A percentile compares a stretch with the other conserved stretches of the same genome.
Evolutionary conservation across 345 rosid species (phyloP).

Genomic region (Linum tenue): DNA sequence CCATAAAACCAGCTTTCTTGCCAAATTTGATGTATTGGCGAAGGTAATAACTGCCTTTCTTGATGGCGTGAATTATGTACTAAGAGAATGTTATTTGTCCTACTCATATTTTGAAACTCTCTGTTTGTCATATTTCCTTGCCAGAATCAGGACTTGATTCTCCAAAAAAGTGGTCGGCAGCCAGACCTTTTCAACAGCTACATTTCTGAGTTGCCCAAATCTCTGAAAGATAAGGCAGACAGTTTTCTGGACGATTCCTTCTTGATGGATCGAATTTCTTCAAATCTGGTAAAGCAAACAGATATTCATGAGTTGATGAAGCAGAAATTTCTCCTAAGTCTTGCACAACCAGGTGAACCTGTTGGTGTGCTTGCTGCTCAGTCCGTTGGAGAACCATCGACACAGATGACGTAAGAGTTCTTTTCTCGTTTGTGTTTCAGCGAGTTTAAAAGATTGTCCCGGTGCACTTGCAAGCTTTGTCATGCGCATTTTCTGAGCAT

Average conservation of each 20-base stretch:
- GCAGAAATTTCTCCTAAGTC: conserved; percentile 68
- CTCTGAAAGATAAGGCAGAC: conserved; percentile 56
- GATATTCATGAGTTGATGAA: conserved; percentile 53
- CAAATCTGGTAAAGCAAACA: conserved; percentile 31
- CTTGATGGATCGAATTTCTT: conserved; percentile 26
- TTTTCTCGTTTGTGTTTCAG: conserved; percentile 9
- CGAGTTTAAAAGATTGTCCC: no score
- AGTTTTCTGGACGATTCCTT: conserved; percentile 40
- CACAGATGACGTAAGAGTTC: conserved; percentile 92
- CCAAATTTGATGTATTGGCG: conserved; percentile 62
- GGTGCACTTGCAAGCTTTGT: no score
- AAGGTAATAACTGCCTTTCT: conserved; percentile 33
- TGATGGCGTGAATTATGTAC: conserved; percentile 10
- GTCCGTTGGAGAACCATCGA: conserved; percentile 99
- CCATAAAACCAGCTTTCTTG: conserved; percentile 69
- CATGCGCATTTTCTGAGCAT: no score
- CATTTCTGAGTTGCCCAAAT: conserved; percentile 44
- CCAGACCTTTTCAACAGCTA: conserved; percentile 40
- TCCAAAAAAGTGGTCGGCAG: conserved; percentile 31
- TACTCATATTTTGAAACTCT: not conserved
- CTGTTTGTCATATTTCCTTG: conserved; percentile 8
- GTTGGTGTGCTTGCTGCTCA: conserved; percentile 98
- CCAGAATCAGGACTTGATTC: conserved; percentile 72
- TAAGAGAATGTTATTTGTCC: conserved; percentile 3
- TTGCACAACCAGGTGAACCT: conserved; percentile 98